Percentiles rank a stretch among this genome's conserved stretches.
phyloP scores from a whole-genome alignment of 2,329 filamentous ascomycete genomes.

The Fusarium oxysporum region DNA sequence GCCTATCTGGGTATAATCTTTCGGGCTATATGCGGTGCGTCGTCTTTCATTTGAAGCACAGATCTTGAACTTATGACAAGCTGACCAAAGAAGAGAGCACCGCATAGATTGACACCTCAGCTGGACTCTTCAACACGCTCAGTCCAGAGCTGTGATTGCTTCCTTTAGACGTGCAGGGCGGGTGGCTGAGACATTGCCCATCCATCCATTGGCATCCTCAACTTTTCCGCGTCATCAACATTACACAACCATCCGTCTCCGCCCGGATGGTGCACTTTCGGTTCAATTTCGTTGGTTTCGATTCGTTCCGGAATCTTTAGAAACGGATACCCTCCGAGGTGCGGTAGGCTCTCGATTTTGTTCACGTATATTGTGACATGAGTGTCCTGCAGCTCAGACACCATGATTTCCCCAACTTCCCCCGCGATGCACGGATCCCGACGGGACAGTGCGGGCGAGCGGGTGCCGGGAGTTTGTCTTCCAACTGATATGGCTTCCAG shows the following conservation, averaged over 20 bases:
- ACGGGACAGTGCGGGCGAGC: slow-evolving; percentile 45
- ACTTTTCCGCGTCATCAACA: slow-evolving; percentile 27
- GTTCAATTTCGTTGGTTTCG: slow-evolving; percentile 13
- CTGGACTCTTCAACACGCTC: neutral
- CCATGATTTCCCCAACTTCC: slow-evolving; percentile 46
- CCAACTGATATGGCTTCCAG: neutral
- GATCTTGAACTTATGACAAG: neutral
- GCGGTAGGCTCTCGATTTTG: slow-evolving; percentile 27
- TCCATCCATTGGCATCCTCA: slow-evolving; percentile 31
- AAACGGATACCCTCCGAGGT: slow-evolving; percentile 34
- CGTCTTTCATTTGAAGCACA: slow-evolving; percentile 6
- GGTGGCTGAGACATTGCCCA: slow-evolving; percentile 37
- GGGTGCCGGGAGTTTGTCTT: slow-evolving; percentile 36
- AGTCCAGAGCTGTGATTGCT: slow-evolving; percentile 25
- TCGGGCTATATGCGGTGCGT: slow-evolving; percentile 27
- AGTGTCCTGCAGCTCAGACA: slow-evolving; percentile 32
- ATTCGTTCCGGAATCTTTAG: slow-evolving; percentile 18
- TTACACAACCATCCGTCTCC: slow-evolving; percentile 35
- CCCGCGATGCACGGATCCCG: slow-evolving; percentile 45
- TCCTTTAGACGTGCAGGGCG: slow-evolving; percentile 2
- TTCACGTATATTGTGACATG: slow-evolving; percentile 29
- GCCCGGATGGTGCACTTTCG: slow-evolving; percentile 33
- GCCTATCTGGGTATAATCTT: slow-evolving; percentile 28
- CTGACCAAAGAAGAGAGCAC: neutral
- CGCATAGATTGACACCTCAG: slow-evolving; percentile 1